Percentiles rank a stretch among this genome's conserved stretches.
Evolutionary conservation across 2,329 filamentous ascomycete genomes (phyloP).

Genomic region (Zasmidium cellare): DNA sequence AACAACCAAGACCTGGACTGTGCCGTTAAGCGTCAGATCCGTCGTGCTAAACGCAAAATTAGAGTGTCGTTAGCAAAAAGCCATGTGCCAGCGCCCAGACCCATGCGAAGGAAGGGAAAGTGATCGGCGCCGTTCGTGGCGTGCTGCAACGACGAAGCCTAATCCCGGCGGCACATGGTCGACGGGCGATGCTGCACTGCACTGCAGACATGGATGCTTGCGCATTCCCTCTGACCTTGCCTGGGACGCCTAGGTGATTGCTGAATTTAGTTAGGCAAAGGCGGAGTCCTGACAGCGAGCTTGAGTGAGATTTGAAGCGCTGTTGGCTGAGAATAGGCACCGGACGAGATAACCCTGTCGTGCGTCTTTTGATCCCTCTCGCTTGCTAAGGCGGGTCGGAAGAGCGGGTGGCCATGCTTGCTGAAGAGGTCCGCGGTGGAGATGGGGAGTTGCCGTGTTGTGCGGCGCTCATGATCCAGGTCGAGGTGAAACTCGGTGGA

Average conservation of each 20-base stretch:
- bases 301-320: neutral
- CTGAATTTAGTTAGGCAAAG: neutral
- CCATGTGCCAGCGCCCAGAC: slow-evolving; percentile 10
- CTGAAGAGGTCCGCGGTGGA: neutral
- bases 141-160: slow-evolving; percentile 12
- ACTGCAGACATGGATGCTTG: neutral
- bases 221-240: no score
- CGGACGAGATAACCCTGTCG: neutral
- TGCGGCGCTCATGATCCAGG: neutral
- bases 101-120: slow-evolving; percentile 2
- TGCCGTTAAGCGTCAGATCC: slow-evolving; percentile 13
- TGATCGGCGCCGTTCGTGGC: slow-evolving; percentile 13
- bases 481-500: slow-evolving; percentile 1
- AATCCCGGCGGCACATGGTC: slow-evolving; percentile 16
- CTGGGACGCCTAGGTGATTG: neutral
- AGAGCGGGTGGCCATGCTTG: neutral
- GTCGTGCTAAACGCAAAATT: slow-evolving; percentile 12
- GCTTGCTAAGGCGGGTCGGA: neutral
- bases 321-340: slow-evolving; percentile 1
- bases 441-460: neutral
- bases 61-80: slow-evolving; percentile 10
- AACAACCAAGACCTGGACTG: no score
- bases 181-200: neutral
- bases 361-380: neutral
- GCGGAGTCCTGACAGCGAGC: neutral